Base-by-base conservation (phyloP, 2,329 filamentous ascomycete species). In the Drechslera avenae region DNA sequence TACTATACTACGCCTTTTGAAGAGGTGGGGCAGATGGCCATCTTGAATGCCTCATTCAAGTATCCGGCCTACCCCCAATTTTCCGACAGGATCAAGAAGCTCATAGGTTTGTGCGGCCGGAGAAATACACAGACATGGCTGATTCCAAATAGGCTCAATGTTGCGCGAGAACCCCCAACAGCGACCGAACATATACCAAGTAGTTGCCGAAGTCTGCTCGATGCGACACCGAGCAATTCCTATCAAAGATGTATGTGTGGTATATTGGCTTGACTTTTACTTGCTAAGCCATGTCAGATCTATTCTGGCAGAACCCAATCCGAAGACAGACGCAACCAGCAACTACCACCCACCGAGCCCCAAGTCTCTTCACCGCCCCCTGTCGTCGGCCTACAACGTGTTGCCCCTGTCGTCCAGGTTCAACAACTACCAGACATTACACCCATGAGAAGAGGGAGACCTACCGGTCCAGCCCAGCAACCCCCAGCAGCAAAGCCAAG, bases 1-100 rank as follows among this genome's bases (percentile, higher is more conserved):
- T 99, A 97, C 76, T 99, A 99, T 75, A 99, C 94, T 1, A 99
- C 94, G 5, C 94, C 94, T 0, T 99, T 99, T 66, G 94, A 99
- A 76, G 93, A 97, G 58, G 91, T 96, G 69, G 94, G 94, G 19
- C 93, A 97, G 77, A 89, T 97, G 79, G 94, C 94, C 10, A 99
- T 99, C 58, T 78, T 99, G 54, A 97, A 97, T 70, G 94, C 94
- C 42, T 95, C 86, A 73, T 97, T 90, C 81, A 92, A 90, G 67
- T 99, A 90, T 66, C 94, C 93, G 5, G 84, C 82, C 52, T 91
- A 97, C 67, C 94, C 94, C 21, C 79, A 84, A 14, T 99, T 99
- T 71, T 97, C 94, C 0, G 90, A 96, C 62, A 85, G 88, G 48
- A 76, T 97, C 48, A 97, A 97, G 79, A 86, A 87, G 66, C 79